These are phyloP conservation scores for Hymenotorrendiella dingleyae DNA, from an alignment of 2,329 filamentous ascomycete species.

Conservation along the genomic window DNA sequence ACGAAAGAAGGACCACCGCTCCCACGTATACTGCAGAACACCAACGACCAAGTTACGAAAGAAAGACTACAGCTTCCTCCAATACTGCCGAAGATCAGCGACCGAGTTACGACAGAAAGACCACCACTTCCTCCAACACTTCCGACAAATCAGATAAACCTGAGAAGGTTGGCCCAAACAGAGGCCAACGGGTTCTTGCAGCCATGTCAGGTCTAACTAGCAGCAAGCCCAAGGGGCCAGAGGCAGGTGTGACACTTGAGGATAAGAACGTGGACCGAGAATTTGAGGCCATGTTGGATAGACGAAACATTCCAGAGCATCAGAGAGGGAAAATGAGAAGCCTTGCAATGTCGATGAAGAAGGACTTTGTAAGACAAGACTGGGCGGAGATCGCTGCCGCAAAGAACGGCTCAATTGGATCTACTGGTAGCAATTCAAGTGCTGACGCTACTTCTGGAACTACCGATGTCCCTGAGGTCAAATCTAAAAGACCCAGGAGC, in stretches of 20 bases:
- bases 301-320: constrained; percentile 88
- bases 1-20: constrained; percentile 21
- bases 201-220: constrained; percentile 57
- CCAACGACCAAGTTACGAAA: constrained; percentile 22
- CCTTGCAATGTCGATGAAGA: constrained; percentile 83
- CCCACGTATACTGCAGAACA: constrained; percentile 21
- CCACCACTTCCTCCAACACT: constrained; percentile 17
- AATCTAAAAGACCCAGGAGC: constrained; percentile 58
- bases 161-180: constrained; percentile 36
- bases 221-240: constrained; percentile 40
- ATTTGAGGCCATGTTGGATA: constrained; percentile 64
- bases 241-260: constrained; percentile 34
- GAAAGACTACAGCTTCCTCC: constrained; percentile 19
- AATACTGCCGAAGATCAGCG: constrained; percentile 18
- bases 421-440: constrained; percentile 34
- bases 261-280: constrained; percentile 51
- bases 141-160: constrained; percentile 16
- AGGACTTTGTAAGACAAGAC: constrained; percentile 89
- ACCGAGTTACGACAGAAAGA: constrained; percentile 23
- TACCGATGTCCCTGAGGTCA: constrained; percentile 32
- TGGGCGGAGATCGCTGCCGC: constrained; percentile 61
- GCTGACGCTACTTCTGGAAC: constrained; percentile 34
- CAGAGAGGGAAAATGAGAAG: constrained; percentile 93
- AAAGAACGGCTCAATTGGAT: constrained; percentile 38
- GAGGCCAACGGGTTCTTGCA: constrained; percentile 53